Conservation (phyloP, 106 monocot species). For the Apostasia shenzhenica region DNA sequence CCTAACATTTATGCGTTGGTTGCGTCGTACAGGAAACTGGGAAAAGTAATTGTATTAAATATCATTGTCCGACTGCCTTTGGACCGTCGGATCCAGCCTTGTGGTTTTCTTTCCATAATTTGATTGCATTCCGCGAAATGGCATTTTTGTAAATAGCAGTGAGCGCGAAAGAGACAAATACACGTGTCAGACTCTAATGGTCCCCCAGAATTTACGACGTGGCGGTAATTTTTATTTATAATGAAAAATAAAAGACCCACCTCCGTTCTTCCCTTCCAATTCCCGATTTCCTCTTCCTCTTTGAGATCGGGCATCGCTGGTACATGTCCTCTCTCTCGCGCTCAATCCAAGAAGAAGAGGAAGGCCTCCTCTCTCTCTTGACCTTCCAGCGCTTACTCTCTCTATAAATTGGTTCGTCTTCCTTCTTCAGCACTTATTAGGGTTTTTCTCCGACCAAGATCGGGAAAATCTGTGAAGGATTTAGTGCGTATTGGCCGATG, state of each 20-base stretch:
- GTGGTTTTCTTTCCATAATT: no score
- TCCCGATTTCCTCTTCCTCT: background rate
- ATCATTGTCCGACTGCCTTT: no score
- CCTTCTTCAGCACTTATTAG: background rate
- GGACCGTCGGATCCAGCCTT: no score
- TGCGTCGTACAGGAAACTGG: no score
- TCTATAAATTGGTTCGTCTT: slow-evolving; percentile 5
- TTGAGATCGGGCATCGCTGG: background rate
- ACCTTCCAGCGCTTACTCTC: background rate
- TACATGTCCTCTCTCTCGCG: background rate
- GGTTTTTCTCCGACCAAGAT: slow-evolving; percentile 1
- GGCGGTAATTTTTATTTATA: background rate
- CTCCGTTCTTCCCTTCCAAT: background rate
- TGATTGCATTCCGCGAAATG: no score
- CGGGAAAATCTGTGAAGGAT: background rate
- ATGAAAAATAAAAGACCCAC: background rate
- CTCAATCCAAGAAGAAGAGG: slow-evolving; percentile 1
- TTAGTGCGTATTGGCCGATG: background rate
- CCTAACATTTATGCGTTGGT: no score
- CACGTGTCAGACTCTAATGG: slow-evolving; percentile 6
- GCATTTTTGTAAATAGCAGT: no score
- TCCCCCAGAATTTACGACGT: background rate
- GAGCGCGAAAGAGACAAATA: slow-evolving; percentile 4
- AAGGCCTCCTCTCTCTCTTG: background rate
- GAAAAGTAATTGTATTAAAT: no score